Base-by-base conservation (phyloP, 495 filamentous ascomycete genomes). In the Amorphotheca resinae region DNA sequence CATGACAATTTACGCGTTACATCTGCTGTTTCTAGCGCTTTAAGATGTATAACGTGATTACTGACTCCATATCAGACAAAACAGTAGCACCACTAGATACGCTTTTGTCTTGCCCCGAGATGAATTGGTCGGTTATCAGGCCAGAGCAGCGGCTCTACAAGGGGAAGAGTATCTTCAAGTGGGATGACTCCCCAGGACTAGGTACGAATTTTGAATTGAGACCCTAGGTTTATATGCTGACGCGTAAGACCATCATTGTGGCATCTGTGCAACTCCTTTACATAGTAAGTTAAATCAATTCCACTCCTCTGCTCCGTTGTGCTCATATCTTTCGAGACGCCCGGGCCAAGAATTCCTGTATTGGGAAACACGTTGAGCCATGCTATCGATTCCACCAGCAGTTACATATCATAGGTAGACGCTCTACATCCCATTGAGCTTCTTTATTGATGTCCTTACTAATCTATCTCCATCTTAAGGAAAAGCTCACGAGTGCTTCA, bases 171-270 rank as follows among this genome's bases (percentile, higher is more conserved):
- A 18, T 51, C 1, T 55, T 44, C 22, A 31, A 38, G 11, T 56
- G 54, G 54, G 54, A 53, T 15, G 32, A 23, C 4, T 28, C 42
- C 22, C 48, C 42, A 15, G 42, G 42, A 15, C 22, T 48, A 2
- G 38, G 38, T 28, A 40, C 14, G 22, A 28, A 16, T 9, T 22
- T 22, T 15, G 12, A 33, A 12, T n/a, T 6, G 16, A 11, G 12
- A 4, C 11, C 12, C 31, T 33, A 4, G 31, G 31, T n/a, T n/a
- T n/a, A n/a, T n/a, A n/a, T n/a, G n/a, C n/a, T n/a, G n/a, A n/a
- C n/a, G n/a, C n/a, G n/a, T n/a, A 22, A 56, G 53, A 56, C 22
- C 54, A 56, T 22, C 54, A 56, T 20, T 56, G 54, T 17, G 54
- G 54, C n/a, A 45, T 38, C 11, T 56, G 54, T 39, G 50, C 47